These are phyloP conservation scores for Pouteria campechiana DNA, from an alignment of 179 eudicot genomes.

Conservation along the genomic window DNA sequence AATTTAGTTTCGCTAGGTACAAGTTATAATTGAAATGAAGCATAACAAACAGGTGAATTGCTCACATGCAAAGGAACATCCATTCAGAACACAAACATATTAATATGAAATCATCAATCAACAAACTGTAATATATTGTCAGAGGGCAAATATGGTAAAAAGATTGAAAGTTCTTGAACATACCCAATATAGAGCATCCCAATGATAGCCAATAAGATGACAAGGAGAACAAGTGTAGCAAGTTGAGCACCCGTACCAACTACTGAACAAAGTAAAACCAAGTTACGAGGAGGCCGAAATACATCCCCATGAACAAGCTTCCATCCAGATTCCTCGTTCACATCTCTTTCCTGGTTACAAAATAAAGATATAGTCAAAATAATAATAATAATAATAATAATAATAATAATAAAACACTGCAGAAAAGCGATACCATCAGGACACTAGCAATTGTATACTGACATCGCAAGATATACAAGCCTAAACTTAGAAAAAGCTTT, in stretches of 20 bases:
- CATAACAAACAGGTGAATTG: too few species aligned
- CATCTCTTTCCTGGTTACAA: constrained; percentile 74
- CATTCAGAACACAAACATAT: too few species aligned
- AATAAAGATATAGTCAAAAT: background rate
- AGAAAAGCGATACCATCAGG: too few species aligned
- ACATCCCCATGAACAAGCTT: constrained; percentile 97
- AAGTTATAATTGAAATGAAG: too few species aligned
- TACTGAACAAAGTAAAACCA: constrained; percentile 68
- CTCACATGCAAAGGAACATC: too few species aligned
- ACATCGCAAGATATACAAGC: too few species aligned
- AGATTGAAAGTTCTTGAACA: constrained; percentile 11
- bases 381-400: too few species aligned
- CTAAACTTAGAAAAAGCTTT: too few species aligned
- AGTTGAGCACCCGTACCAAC: constrained; percentile 95
- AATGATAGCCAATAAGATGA: constrained; percentile 70
- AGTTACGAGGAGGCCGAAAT: constrained; percentile 65
- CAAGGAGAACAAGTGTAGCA: constrained; percentile 72
- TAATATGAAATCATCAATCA: too few species aligned
- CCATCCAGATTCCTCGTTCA: constrained; percentile 93
- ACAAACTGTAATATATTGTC: background rate
- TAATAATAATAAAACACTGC: too few species aligned
- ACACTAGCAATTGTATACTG: too few species aligned
- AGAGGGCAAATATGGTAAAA: background rate
- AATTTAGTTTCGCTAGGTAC: too few species aligned
- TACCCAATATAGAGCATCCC: constrained; percentile 89